These are phyloP conservation scores for Boechera stricta DNA, from an alignment of 345 rosid species.

Conservation along the genomic window DNA sequence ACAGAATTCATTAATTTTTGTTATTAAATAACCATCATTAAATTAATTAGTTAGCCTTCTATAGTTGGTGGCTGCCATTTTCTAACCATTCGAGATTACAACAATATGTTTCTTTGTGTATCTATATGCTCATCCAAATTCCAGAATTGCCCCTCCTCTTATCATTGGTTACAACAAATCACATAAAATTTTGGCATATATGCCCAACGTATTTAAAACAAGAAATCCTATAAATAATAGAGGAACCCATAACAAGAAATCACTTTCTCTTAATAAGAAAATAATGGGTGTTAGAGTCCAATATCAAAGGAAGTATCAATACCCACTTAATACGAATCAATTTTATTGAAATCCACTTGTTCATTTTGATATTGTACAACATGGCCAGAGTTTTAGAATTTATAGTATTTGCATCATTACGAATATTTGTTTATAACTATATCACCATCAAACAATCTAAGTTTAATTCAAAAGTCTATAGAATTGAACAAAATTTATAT, in stretches of 20 bases:
- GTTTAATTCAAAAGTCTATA: background rate
- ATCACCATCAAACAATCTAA: conserved; percentile 13
- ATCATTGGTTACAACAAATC: conserved; percentile 24
- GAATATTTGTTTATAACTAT: background rate
- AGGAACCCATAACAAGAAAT: conserved; percentile 22
- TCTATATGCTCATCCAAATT: conserved; percentile 13
- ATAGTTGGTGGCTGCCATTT: conserved; percentile 45
- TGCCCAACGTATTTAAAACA: conserved; percentile 12
- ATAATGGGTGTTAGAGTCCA: background rate
- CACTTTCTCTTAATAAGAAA: background rate
- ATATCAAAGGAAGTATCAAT: conserved; percentile 35
- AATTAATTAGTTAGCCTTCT: conserved; percentile 37
- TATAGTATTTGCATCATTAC: conserved; percentile 11
- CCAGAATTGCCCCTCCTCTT: conserved; percentile 34
- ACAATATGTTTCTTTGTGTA: conserved; percentile 1
- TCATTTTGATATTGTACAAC: conserved; percentile 41
- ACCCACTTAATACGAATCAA: conserved; percentile 38
- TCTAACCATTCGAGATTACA: conserved; percentile 33
- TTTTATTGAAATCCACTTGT: conserved; percentile 40
- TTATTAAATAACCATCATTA: conserved; percentile 18
- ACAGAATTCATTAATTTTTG: background rate
- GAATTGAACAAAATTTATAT: background rate
- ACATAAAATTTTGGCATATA: conserved; percentile 27
- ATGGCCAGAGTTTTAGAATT: conserved; percentile 33
- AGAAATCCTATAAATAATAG: conserved; percentile 23